phyloP scores from a whole-genome alignment of 1,284 basidiomycete species.

The Fomitiporia mediterranea region DNA sequence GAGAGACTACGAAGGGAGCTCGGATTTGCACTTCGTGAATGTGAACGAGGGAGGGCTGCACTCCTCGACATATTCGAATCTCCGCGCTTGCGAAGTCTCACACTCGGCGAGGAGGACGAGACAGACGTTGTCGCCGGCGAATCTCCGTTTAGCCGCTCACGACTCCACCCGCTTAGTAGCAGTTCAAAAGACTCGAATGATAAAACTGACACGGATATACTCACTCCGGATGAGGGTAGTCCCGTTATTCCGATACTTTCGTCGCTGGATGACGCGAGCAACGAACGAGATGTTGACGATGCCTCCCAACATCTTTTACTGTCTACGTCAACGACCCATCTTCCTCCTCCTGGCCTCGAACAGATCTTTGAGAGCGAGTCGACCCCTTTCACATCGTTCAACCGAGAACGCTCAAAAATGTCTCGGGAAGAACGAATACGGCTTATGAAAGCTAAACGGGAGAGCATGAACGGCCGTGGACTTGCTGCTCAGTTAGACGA shows the following conservation, averaged over 20 bases:
- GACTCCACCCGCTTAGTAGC: conserved; percentile 5
- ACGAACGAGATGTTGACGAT: conserved; percentile 42
- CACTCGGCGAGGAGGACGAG: conserved; percentile 13
- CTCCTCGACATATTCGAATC: conserved; percentile 55
- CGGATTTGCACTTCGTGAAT: conserved; percentile 68
- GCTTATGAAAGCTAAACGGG: conserved; percentile 50
- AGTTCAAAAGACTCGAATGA: conserved; percentile 23
- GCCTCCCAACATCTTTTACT: conserved; percentile 52
- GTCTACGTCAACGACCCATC: conserved; percentile 43
- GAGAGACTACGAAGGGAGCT: conserved; percentile 70
- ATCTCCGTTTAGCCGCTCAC: background rate
- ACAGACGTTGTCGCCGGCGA: conserved; percentile 4
- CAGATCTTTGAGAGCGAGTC: conserved; percentile 73
- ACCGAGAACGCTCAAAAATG: conserved; percentile 55
- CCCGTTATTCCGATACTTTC: conserved; percentile 14
- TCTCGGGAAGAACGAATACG: conserved; percentile 68
- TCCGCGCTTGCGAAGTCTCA: conserved; percentile 32
- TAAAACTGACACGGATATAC: conserved; percentile 8
- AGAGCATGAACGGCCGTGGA: conserved; percentile 28
- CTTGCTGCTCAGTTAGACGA: conserved; percentile 11
- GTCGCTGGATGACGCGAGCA: conserved; percentile 5
- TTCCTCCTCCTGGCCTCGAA: conserved; percentile 61
- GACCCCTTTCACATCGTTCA: conserved; percentile 35
- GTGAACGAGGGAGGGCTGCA: conserved; percentile 67
- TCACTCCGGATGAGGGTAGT: conserved; percentile 18